phyloP scores from a whole-genome alignment of 2,329 filamentous ascomycete genomes.

The Aaosphaeria arxii region DNA sequence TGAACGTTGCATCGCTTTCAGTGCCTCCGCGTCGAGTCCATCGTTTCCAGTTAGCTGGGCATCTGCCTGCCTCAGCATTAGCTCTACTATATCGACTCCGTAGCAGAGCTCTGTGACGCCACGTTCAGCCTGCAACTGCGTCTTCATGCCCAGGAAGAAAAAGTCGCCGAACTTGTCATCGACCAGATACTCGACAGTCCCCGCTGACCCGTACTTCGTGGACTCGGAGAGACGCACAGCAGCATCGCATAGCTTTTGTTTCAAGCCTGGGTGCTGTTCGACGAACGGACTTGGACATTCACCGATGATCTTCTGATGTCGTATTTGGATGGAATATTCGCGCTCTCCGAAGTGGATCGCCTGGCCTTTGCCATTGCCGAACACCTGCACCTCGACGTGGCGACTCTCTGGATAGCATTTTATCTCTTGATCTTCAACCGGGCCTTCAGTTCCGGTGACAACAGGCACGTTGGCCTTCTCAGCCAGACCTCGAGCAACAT shows the following conservation, averaged over 20 bases:
- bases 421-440: constrained; percentile 48
- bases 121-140: constrained; percentile 57
- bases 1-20: constrained; percentile 43
- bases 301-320: constrained; percentile 89
- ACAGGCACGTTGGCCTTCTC: constrained; percentile 53
- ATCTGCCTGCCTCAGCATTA: constrained; percentile 57
- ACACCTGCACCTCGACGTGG: constrained; percentile 88
- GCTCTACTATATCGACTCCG: constrained; percentile 51
- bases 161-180: constrained; percentile 79
- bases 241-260: constrained; percentile 59
- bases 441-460: constrained; percentile 52
- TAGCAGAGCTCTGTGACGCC: constrained; percentile 58
- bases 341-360: constrained; percentile 83
- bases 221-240: constrained; percentile 66
- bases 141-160: constrained; percentile 64
- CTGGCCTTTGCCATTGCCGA: constrained; percentile 76
- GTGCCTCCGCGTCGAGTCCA: constrained; percentile 41
- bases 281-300: constrained; percentile 78
- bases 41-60: constrained; percentile 45
- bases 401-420: constrained; percentile 73
- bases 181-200: constrained; percentile 87
- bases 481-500: constrained; percentile 55
- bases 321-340: constrained; percentile 81
- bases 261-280: constrained; percentile 51
- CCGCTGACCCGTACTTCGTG: constrained; percentile 73